A percentile compares a stretch with the other conserved stretches of the same genome.
These are phyloP conservation scores for Starmerella potacharoeniae DNA, from an alignment of 805 yeast genomes.

Conservation along the genomic window DNA sequence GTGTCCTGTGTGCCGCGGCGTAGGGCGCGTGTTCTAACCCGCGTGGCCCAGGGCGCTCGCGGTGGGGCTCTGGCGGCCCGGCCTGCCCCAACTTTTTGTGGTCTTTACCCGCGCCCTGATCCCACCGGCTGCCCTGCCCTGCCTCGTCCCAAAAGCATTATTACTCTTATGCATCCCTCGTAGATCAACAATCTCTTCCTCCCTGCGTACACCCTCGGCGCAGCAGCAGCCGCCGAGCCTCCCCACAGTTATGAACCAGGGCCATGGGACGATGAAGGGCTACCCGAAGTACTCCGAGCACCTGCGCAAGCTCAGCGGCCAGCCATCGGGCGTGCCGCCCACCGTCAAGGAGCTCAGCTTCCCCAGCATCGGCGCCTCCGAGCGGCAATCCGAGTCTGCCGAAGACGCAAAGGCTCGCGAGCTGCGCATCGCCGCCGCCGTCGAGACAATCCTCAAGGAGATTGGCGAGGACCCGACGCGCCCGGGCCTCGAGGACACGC, in stretches of 20 bases:
- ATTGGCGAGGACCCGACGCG: conserved; percentile 84
- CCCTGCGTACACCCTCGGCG: background rate
- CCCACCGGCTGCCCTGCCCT: background rate
- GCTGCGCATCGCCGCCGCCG: conserved; percentile 72
- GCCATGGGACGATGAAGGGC: conserved; percentile 13
- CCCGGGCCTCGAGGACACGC: conserved; percentile 88
- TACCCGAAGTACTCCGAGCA: conserved; percentile 25
- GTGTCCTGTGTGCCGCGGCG: conserved; percentile 55
- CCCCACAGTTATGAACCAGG: background rate
- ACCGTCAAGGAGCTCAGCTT: conserved; percentile 87
- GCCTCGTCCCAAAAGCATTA: background rate
- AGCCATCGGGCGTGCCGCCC: conserved; percentile 18
- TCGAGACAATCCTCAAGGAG: conserved; percentile 56
- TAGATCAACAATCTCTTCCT: background rate
- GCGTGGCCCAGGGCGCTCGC: background rate
- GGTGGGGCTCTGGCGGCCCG: background rate
- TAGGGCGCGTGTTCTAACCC: conserved; percentile 31
- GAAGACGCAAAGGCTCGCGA: conserved; percentile 60
- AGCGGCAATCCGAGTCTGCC: conserved; percentile 54
- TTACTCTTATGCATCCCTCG: background rate
- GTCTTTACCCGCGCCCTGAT: background rate
- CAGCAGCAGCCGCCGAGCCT: background rate
- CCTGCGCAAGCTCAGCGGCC: conserved; percentile 23
- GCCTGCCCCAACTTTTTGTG: background rate
- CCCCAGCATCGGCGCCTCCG: conserved; percentile 82